Percentiles rank a stretch among this genome's conserved stretches.
Evolutionary conservation across 192 early-diverging fungal species (phyloP).

Genomic region (Piromyces finnis): DNA sequence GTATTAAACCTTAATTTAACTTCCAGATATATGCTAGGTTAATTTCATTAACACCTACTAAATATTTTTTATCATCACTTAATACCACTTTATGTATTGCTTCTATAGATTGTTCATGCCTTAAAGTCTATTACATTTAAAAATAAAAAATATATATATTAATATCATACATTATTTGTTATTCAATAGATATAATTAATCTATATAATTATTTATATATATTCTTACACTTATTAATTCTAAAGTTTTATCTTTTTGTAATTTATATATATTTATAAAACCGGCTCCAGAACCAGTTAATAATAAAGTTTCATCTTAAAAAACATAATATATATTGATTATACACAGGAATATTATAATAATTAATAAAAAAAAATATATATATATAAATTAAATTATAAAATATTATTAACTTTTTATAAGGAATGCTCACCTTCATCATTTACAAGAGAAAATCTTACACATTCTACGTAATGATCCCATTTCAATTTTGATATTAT

Average conservation of each 20-base stretch:
- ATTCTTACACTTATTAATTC: neutral
- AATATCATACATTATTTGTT: no score
- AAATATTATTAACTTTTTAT: no score
- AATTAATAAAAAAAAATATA: no score
- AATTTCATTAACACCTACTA: neutral
- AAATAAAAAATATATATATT: no score
- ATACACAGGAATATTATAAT: no score
- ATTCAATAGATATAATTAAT: no score
- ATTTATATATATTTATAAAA: neutral
- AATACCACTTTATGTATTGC: neutral
- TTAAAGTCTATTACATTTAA: neutral
- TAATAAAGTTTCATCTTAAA: neutral
- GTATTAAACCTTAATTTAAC: neutral
- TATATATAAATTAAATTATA: no score
- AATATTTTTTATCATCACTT: neutral
- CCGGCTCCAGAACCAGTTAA: neutral
- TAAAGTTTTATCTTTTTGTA: neutral
- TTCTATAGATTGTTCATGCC: neutral
- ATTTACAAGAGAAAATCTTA: neutral
- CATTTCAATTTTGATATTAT: neutral
- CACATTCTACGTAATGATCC: neutral
- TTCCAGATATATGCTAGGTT: neutral
- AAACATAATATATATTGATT: no score
- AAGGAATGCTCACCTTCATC: neutral
- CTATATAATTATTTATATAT: no score